Percentiles rank a stretch among this genome's conserved stretches.
These are phyloP conservation scores for Pseudozyma tsukubaensis DNA, from an alignment of 1,284 basidiomycete genomes.

Conservation along the genomic window DNA sequence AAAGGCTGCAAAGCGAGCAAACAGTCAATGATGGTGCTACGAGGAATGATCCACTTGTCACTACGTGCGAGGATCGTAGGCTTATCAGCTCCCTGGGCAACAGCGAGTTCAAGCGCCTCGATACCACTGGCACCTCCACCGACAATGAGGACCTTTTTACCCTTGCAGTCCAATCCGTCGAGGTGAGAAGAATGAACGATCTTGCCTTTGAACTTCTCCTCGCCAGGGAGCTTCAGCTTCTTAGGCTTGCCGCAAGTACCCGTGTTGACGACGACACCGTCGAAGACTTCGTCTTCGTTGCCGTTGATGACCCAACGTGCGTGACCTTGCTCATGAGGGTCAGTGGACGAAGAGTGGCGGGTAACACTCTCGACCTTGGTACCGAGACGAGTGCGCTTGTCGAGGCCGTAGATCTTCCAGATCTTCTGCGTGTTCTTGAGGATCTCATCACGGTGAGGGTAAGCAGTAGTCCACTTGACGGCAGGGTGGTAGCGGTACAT, in stretches of 20 bases:
- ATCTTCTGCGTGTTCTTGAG: slow-evolving; percentile 73
- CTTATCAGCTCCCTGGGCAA: slow-evolving; percentile 71
- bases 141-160: slow-evolving; percentile 71
- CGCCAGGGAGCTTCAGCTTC: slow-evolving; percentile 72
- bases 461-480: slow-evolving; percentile 65
- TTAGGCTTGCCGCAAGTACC: slow-evolving; percentile 75
- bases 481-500: slow-evolving; percentile 69
- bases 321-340: slow-evolving; percentile 69
- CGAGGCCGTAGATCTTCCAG: slow-evolving; percentile 74
- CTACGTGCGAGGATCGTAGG: slow-evolving; percentile 73
- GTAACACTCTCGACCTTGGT: slow-evolving; percentile 66
- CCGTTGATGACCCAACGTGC: slow-evolving; percentile 73
- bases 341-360: slow-evolving; percentile 63
- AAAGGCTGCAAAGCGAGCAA: slow-evolving; percentile 75
- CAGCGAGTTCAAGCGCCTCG: slow-evolving; percentile 74
- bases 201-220: slow-evolving; percentile 71
- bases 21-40: slow-evolving; percentile 74
- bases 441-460: slow-evolving; percentile 75
- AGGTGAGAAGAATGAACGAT: slow-evolving; percentile 75
- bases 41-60: slow-evolving; percentile 59
- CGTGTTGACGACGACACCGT: slow-evolving; percentile 74
- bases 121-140: slow-evolving; percentile 76
- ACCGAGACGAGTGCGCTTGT: slow-evolving; percentile 73
- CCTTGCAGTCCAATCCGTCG: slow-evolving; percentile 70
- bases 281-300: slow-evolving; percentile 72